A percentile compares a stretch with the other conserved stretches of the same genome.
Evolutionary conservation across 1,284 basidiomycete species (phyloP).

Genomic region (Tilletia caries): DNA sequence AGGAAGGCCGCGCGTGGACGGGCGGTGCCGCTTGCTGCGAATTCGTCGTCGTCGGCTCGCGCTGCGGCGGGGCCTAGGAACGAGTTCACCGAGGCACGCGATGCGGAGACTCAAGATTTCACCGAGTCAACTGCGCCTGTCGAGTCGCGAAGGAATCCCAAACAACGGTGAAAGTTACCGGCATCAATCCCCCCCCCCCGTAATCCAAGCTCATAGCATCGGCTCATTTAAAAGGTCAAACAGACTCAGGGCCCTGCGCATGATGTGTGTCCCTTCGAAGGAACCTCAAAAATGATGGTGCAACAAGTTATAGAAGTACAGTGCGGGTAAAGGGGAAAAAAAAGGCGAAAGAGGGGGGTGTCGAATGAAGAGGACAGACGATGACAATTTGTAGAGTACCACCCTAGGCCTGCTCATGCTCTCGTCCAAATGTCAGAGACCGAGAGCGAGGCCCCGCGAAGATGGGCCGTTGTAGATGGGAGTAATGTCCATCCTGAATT

Average conservation of each 20-base stretch:
- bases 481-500: no score
- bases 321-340: not conserved
- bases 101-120: not conserved
- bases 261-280: no score
- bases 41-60: not conserved
- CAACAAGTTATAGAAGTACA: not conserved
- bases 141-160: not conserved
- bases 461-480: no score
- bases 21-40: not conserved
- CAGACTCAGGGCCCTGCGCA: no score
- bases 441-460: no score
- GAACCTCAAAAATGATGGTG: no score
- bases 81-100: not conserved
- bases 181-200: not conserved
- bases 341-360: not conserved
- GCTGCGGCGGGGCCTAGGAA: conserved; percentile 4
- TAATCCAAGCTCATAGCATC: no score
- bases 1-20: not conserved
- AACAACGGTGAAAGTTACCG: no score
- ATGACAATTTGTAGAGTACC: no score
- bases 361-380: not conserved
- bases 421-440: no score
- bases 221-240: no score
- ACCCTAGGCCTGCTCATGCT: no score
- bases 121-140: not conserved